Conservation (phyloP, 2,329 filamentous ascomycete species). For the Aspergillus texensis region DNA sequence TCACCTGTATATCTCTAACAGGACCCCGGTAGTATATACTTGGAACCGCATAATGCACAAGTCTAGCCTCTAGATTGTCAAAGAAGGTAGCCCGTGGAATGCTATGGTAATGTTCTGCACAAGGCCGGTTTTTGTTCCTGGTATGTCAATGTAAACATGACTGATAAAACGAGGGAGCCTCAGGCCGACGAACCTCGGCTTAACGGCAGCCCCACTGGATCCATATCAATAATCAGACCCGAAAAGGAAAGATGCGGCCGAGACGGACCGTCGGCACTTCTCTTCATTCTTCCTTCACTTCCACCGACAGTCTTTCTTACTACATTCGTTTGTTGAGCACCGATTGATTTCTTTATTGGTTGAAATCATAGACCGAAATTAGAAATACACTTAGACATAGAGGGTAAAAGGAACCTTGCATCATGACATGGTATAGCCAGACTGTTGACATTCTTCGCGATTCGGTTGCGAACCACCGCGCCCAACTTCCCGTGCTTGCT, state of each 20-base stretch:
- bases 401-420: background rate
- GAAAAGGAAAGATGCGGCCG: background rate
- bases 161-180: background rate
- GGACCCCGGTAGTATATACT: background rate
- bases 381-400: background rate
- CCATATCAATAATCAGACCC: background rate
- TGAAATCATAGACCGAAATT: background rate
- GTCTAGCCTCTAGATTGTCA: background rate
- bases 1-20: background rate
- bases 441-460: conserved; percentile 38
- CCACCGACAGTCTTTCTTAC: background rate
- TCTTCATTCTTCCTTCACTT: background rate
- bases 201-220: background rate
- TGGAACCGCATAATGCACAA: background rate
- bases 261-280: background rate
- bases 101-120: background rate
- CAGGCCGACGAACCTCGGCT: background rate
- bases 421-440: conserved; percentile 39
- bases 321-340: background rate
- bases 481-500: conserved; percentile 37
- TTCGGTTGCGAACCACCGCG: conserved; percentile 32
- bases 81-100: background rate
- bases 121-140: background rate
- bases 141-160: background rate
- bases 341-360: background rate